phyloP scores from a whole-genome alignment of 208 protist species.

The Angomonas ambiguus region DNA sequence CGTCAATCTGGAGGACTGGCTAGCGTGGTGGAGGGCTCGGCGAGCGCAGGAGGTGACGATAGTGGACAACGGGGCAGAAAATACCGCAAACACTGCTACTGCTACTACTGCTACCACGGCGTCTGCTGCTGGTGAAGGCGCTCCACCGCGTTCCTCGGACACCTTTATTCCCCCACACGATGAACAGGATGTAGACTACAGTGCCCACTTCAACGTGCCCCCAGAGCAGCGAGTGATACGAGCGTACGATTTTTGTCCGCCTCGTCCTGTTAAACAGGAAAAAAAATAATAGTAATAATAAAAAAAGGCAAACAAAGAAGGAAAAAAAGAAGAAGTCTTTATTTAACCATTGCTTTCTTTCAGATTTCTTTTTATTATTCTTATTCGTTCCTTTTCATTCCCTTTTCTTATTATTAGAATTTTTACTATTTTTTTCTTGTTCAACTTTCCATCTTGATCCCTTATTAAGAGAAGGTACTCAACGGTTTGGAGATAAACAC shows the following conservation, averaged over 20 bases:
- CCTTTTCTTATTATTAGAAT: neutral
- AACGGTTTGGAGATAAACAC: too few species aligned
- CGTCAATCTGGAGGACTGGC: neutral
- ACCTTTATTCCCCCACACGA: neutral
- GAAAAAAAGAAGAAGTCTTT: neutral
- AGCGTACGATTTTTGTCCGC: constrained; percentile 56
- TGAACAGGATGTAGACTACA: constrained; percentile 27
- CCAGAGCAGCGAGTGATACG: constrained; percentile 51
- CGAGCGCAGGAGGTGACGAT: neutral
- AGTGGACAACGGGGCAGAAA: neutral
- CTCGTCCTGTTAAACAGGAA: constrained; percentile 6
- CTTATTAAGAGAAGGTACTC: too few species aligned
- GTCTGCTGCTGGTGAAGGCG: neutral
- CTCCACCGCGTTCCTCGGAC: neutral
- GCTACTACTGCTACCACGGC: neutral
- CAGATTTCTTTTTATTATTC: neutral
- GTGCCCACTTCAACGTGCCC: constrained; percentile 26
- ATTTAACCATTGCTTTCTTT: constrained; percentile 1
- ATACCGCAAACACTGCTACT: neutral
- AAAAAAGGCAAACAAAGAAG: constrained; percentile 2
- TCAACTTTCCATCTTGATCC: neutral
- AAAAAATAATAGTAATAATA: neutral
- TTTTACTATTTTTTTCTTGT: constrained; percentile 7
- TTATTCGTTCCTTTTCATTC: neutral
- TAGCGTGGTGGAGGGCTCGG: neutral